Evolutionary conservation across 345 rosid genomes (phyloP).

Genomic region (Capsella bursapastoris): DNA sequence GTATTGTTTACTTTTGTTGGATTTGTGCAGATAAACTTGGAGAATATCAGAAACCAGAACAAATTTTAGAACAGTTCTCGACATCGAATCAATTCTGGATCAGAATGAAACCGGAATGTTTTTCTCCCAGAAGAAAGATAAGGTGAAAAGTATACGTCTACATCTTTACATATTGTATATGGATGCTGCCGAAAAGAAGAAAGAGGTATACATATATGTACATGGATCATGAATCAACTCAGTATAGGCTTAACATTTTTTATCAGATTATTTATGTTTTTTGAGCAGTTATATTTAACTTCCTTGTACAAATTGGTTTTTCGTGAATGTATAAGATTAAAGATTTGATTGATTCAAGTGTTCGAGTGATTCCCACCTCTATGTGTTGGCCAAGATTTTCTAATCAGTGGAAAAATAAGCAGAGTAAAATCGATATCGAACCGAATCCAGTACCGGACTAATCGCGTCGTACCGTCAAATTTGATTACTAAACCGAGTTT

Average conservation of each 20-base stretch:
- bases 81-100: constrained; percentile 16
- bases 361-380: background rate
- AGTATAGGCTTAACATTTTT: constrained; percentile 22
- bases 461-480: background rate
- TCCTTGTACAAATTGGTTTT: constrained; percentile 29
- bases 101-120: constrained; percentile 22
- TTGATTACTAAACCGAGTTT: constrained; percentile 3
- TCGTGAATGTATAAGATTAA: constrained; percentile 11
- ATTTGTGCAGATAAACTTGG: constrained; percentile 44
- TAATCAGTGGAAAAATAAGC: background rate
- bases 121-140: constrained; percentile 23
- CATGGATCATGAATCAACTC: constrained; percentile 18
- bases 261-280: constrained; percentile 3
- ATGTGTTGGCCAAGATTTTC: background rate
- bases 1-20: background rate
- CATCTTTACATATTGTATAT: background rate
- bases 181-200: background rate
- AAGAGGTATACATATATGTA: constrained; percentile 6
- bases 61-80: background rate
- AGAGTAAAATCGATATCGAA: background rate
- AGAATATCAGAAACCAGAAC: constrained; percentile 37
- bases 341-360: constrained; percentile 20
- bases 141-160: constrained; percentile 12
- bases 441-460: background rate
- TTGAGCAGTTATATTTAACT: background rate